Base-by-base conservation (phyloP, 108 stramenopile genomes). In the Cyclotella distinguenda region DNA sequence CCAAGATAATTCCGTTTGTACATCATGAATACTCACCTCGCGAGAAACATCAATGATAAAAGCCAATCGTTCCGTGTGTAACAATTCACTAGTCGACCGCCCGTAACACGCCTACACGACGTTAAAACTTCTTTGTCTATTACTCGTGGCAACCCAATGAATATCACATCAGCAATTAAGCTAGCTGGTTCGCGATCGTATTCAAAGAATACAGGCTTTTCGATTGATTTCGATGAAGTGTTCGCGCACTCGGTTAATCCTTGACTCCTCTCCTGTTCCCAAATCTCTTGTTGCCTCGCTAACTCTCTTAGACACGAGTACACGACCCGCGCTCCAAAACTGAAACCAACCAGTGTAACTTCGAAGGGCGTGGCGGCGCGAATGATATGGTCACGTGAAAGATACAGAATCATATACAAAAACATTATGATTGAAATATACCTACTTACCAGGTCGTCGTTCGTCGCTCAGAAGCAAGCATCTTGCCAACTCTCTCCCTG, bases 271-370 rank as follows among this genome's bases (percentile, higher is more conserved):
- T 57, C 46, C 10, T 84, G 60, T 57, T 89, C 85, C 84, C 88
- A 85, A 19, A 73, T 78, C 11, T 68, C 74, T 64, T 86, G 84
- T 43, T 85, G 81, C 21, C 69, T 57, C 6, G 86, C 87, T 39
- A 97, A 60, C 40, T 90, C 88, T 42, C 79, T 56, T 26, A 96
- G 70, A 59, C 94, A 94, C 8, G 87, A 66, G 47, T 85, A 90
- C 36, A 97, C 84, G 16, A 96, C 84, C 44, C 95, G 81, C 5
- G 90, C 95, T 8, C 97, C 97, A 52, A 97, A 91, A 3, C 84
- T 86, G 59, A 84, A 96, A 21, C 97, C 97, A 36, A 96, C 48
- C 23, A 97, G 77, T 12, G 89, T 89, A 6, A 97, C 95, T 11
- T 42, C 16, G n/a, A 42, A 42, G 40, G 40, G 16, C 9, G 15